Evolutionary conservation across 2,329 filamentous ascomycete genomes (phyloP).

Genomic region (Penicillium rolfsii): DNA sequence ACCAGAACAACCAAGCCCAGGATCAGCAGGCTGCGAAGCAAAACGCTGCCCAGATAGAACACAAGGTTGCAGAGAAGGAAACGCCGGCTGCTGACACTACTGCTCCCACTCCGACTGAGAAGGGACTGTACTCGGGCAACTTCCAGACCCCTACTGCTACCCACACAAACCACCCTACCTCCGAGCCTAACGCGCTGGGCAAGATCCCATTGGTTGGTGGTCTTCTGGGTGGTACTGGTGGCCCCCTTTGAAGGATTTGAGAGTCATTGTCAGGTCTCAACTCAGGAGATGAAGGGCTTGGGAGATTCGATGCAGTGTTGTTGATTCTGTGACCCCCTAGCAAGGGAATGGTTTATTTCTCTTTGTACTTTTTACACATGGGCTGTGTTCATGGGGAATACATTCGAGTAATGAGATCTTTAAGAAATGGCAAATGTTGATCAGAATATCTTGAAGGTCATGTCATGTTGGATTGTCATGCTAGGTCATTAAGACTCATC

Average conservation of each 20-base stretch:
- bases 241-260: conserved; percentile 15
- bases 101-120: conserved; percentile 18
- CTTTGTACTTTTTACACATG: conserved; percentile 3
- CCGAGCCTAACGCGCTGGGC: conserved; percentile 25
- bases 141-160: conserved; percentile 28
- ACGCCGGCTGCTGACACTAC: not conserved
- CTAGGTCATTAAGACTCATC: not conserved
- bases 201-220: conserved; percentile 32
- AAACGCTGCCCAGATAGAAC: conserved; percentile 5
- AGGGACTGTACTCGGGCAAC: conserved; percentile 26
- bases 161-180: conserved; percentile 16
- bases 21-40: not conserved
- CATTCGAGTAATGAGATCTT: not conserved
- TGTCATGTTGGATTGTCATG: not conserved
- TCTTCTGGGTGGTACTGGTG: conserved; percentile 24
- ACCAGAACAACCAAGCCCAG: conserved; percentile 16
- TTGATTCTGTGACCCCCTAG: not conserved
- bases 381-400: not conserved
- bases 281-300: too few species aligned
- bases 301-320: not conserved
- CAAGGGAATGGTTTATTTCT: not conserved
- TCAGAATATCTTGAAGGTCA: not conserved
- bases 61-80: conserved; percentile 4
- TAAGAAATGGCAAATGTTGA: not conserved
- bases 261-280: not conserved